These are phyloP conservation scores for Ochetophila trinervis DNA, from an alignment of 306 rosid species.

Conservation along the genomic window DNA sequence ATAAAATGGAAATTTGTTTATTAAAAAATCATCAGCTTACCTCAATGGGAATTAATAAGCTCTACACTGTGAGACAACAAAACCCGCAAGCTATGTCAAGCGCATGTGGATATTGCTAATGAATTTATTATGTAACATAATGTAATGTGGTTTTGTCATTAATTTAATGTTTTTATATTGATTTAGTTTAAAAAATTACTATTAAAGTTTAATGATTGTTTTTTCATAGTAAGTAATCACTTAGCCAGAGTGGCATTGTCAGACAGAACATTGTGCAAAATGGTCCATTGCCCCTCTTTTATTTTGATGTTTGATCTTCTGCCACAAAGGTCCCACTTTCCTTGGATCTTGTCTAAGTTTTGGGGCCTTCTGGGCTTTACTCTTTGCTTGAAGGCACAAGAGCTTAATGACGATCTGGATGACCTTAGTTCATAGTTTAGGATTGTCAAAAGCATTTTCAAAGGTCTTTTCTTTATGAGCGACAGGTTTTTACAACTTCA, in stretches of 20 bases:
- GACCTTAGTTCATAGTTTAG: constrained; percentile 5
- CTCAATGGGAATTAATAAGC: constrained; percentile 26
- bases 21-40: constrained; percentile 10
- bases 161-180: background rate
- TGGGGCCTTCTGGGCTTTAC: background rate
- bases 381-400: background rate
- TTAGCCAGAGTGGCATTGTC: constrained; percentile 28
- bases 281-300: background rate
- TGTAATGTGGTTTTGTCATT: background rate
- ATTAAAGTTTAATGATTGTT: background rate
- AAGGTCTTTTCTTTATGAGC: background rate
- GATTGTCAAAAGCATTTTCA: background rate
- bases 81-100: constrained; percentile 16
- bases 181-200: background rate
- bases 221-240: background rate
- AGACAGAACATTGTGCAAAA: background rate
- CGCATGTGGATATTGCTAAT: constrained; percentile 33
- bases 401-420: background rate
- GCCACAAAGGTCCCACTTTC: constrained; percentile 19
- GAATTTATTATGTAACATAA: background rate
- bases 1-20: too few relatives aligned
- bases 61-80: background rate
- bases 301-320: background rate
- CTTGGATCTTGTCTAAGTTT: constrained; percentile 22
- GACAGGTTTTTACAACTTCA: background rate